Percentiles rank a stretch among this genome's conserved stretches.
phyloP scores from a whole-genome alignment of 2,329 filamentous ascomycete genomes.

The Fusarium camptoceras region DNA sequence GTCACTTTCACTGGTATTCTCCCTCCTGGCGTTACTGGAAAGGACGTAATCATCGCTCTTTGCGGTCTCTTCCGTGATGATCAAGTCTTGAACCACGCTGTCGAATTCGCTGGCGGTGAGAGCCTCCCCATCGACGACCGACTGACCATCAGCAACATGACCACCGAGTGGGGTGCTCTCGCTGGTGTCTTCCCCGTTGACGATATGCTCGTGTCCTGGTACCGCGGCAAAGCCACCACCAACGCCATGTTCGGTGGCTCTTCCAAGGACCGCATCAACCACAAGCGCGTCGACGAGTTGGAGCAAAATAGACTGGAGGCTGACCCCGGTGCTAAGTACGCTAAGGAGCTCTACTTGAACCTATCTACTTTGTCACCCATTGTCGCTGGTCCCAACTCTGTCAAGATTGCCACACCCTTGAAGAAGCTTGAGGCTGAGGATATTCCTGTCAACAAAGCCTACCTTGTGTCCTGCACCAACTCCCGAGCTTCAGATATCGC shows the following conservation, averaged over 20 bases:
- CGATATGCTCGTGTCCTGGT: constrained; percentile 75
- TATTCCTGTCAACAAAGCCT: constrained; percentile 85
- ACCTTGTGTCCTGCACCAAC: constrained; percentile 92
- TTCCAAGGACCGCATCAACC: constrained; percentile 72
- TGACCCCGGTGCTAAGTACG: constrained; percentile 82
- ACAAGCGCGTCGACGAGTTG: constrained; percentile 78
- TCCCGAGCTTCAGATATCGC: constrained; percentile 82
- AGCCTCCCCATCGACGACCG: constrained; percentile 79
- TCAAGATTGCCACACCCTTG: constrained; percentile 86
- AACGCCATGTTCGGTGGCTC: constrained; percentile 69
- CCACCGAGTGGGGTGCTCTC: constrained; percentile 82
- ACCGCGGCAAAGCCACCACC: constrained; percentile 79
- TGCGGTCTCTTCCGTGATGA: constrained; percentile 88
- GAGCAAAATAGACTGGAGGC: constrained; percentile 74
- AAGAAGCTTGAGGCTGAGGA: constrained; percentile 76
- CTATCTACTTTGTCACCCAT: constrained; percentile 86
- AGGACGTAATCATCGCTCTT: constrained; percentile 92
- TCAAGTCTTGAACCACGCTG: constrained; percentile 89
- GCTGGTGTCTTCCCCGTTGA: constrained; percentile 78
- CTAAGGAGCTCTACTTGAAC: constrained; percentile 85
- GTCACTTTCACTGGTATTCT: constrained; percentile 81
- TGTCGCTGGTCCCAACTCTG: constrained; percentile 88
- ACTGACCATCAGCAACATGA: constrained; percentile 83
- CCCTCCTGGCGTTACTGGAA: constrained; percentile 85
- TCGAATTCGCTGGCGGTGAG: constrained; percentile 88